Evolutionary conservation across 1,139 yeast genomes (phyloP).

Genomic region (Debaryomyces nepalensis): DNA sequence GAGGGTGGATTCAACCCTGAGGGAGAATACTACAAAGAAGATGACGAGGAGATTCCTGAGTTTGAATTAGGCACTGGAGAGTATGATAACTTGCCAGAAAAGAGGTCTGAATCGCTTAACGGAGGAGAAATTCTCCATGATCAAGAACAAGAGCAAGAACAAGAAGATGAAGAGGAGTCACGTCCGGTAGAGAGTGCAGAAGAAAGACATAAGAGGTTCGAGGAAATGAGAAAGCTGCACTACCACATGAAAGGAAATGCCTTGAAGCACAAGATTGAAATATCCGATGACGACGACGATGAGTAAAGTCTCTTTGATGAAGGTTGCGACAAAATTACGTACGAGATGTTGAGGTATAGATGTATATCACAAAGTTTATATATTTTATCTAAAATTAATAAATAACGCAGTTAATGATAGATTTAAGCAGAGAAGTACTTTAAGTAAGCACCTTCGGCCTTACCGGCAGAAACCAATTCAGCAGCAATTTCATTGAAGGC

Average conservation of each 20-base stretch:
- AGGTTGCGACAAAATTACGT: conserved; percentile 1
- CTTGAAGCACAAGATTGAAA: conserved; percentile 41
- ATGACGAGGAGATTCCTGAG: conserved; percentile 62
- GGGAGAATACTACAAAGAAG: conserved; percentile 78
- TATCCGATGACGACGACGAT: conserved; percentile 37
- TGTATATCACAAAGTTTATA: background rate
- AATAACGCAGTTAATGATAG: conserved; percentile 10
- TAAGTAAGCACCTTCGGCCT: conserved; percentile 37
- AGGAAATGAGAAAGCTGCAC: conserved; percentile 75
- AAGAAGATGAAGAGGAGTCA: conserved; percentile 40
- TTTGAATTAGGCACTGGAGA: conserved; percentile 52
- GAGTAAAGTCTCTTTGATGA: conserved; percentile 9
- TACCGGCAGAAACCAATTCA: conserved; percentile 40
- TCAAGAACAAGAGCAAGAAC: conserved; percentile 31
- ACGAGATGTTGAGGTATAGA: conserved; percentile 6
- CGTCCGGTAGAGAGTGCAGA: conserved; percentile 52
- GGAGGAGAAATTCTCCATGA: conserved; percentile 48
- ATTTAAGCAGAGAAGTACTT: conserved; percentile 35
- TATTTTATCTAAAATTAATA: conserved; percentile 6
- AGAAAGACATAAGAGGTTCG: conserved; percentile 69
- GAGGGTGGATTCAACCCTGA: conserved; percentile 90
- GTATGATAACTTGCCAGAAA: conserved; percentile 30
- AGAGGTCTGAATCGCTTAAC: conserved; percentile 43
- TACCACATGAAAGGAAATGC: conserved; percentile 71
- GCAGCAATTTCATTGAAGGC: conserved; percentile 54